Base-by-base conservation (phyloP, 805 yeast species). In the Myxozyma sirexii region DNA sequence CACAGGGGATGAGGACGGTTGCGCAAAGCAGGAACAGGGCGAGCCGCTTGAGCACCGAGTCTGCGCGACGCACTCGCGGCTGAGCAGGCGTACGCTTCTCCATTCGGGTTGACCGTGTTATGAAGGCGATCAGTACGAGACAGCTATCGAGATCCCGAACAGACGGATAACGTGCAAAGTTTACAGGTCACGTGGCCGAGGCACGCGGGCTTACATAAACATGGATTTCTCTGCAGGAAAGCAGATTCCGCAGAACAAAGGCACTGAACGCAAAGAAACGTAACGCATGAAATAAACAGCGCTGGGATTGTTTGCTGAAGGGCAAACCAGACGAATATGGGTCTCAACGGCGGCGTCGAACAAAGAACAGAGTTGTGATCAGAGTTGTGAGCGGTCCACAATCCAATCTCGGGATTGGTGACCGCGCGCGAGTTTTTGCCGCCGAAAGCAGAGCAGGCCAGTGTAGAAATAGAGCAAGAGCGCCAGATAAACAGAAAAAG, bases 1-100 rank as follows among this genome's bases (percentile, higher is more conserved):
- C 45, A 44, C 45, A 37, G 15, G 57, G 52, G 35, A 54, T 33
- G 19, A 54, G 38, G 13, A 45, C 46, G 35, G 48, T 45, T 21
- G 52, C 45, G 19, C 37, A 37, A 4, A 37, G 46, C 27, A 37
- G 29, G 17, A 15, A 21, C 17, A 54, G 35, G 19, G 52, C 57
- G 12, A 54, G 2, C 12, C 38, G 51, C 41, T 21, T 41, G 37
- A 41, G n/a, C 1, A 21, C 31, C 17, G 47, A 17, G 47, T 29
- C 39, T 8, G 38, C 12, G 27, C 6, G 23, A 12, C 47, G 47
- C 46, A 5, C 23, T 13, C 26, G 55, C 15, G 43, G 42, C 42
- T 1, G 27, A 15, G 29, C n/a, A 23, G 19, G 6, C 48, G 8
- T 7, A 6, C 21, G 13, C 33, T 48, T 48, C 52, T 48, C 52